Base-by-base conservation (phyloP, 2,329 filamentous ascomycete genomes). In the Emmonsiellopsis sp. region DNA sequence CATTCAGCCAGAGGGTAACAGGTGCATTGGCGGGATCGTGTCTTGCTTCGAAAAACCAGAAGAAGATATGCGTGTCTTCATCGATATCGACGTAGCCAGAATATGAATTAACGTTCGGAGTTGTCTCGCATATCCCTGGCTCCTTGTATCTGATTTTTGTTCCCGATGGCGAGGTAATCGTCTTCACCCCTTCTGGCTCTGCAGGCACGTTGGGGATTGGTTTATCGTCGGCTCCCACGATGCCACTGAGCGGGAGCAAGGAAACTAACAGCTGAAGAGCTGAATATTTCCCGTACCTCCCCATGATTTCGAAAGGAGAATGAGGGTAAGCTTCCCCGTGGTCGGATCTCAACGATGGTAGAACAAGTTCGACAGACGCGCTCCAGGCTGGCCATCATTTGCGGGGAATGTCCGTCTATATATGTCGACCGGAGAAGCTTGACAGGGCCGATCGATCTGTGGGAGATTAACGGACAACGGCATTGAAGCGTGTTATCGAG, bases 31-130 rank as follows among this genome's bases (percentile, higher is more conserved):
- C 61, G 1, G 80, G 73, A 58, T 75, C 69, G 51, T 77, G 71
- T 7, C 79, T 72, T 6, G 81, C 72, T 59, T 83, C 80, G 60
- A 84, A 78, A 61, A 83, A 84, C 79, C 80, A 82, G 66, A 84
- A 85, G 66, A 83, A 85, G 49, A 79, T 83, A 61, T 82, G 81
- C 58, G 82, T 81, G 2, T 75, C 71, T 59, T 81, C 81, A 53
- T 78, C 64, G 3, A 84, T 71, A 63, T 79, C 75, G 10, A 84
- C 75, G 57, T 83, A 84, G 34, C 81, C 80, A 0, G 77, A 76
- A 65, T 82, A 86, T 36, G 74, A 45, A 57, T 74, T 76, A 43
- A 82, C 79, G 8, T 75, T 74, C 9, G 72, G 69, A 0, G 77
- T 81, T 1, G 78, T 80, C 64, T 83, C 80, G 62, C 80, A 83